Evolutionary conservation across 257 asterid genomes (phyloP), one percentile per base, ranked within the genome.

Genomic region (Nicotiana noctiflora): DNA sequence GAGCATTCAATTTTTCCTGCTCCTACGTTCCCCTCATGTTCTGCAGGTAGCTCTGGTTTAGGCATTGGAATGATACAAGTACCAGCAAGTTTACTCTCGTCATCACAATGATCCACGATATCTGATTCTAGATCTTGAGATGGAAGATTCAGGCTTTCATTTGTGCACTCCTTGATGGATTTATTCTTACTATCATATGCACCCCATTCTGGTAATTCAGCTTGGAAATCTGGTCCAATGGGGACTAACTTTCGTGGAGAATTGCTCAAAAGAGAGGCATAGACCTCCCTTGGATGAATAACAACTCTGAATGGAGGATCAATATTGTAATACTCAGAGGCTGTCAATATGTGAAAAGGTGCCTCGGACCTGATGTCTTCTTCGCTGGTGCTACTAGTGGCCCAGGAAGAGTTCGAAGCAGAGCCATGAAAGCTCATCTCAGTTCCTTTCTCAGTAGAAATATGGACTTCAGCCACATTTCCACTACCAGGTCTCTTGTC

Each of bases 191-290:
- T 2, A 14, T 46, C 75, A 34, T 19, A 70, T n/a, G 64, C 76
- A 72, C 66, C 79, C 83, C 84, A 82, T 57, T 84, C 88, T 29
- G 89, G 90, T 67, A 88, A 13, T 70, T 86, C 86, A 10, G 89
- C 90, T 83, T 88, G 90, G 82, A 61, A 86, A 68, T 84, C 85
- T 23, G 74, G 77, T 66, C 89, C 86, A 74, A 86, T 23, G 2
- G 90, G 81, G 17, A 88, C 84, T 62, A 27, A 77, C 77, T 88
- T 88, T 76, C 75, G 84, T 31, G 90, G 89, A 75, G 89, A 83
- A 80, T 70, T 53, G 12, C 83, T 85, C 79, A 86, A 59, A 80
- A 85, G 87, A 63, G 77, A 80, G 21, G 86, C 83, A 74, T 86
- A 85, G 18, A 83, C 25, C 65, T 81, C 89, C 53, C 64, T 81